A percentile compares a stretch with the other conserved stretches of the same genome.
Evolutionary conservation across 495 filamentous ascomycete genomes (phyloP).

Genomic region (Rhypophila decipiens): DNA sequence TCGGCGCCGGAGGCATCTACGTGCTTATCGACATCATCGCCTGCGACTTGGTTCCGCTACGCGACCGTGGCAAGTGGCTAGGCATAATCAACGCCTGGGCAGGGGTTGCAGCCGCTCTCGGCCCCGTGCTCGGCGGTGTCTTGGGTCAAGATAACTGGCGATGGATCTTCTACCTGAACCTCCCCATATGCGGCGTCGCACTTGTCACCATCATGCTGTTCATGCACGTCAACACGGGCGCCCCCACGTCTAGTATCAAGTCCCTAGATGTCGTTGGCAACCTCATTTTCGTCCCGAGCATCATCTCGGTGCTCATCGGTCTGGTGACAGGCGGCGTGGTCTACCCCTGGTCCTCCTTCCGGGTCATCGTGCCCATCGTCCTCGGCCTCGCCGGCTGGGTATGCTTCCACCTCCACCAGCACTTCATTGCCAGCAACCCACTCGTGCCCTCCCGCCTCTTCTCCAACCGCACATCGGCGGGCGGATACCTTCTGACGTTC

Average conservation of each 20-base stretch:
- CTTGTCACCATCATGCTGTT: constrained; percentile 22
- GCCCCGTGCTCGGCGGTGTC: constrained; percentile 65
- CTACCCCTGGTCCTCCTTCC: constrained; percentile 24
- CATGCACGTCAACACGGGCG: constrained; percentile 25
- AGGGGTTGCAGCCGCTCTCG: constrained; percentile 57
- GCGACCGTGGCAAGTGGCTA: constrained; percentile 47
- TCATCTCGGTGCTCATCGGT: constrained; percentile 23
- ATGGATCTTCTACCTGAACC: constrained; percentile 31
- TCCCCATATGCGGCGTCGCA: constrained; percentile 23
- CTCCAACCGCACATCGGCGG: constrained; percentile 20
- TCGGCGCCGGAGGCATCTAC: constrained; percentile 70
- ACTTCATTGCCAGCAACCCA: constrained; percentile 29
- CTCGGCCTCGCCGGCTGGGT: constrained; percentile 16
- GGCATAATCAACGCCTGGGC: constrained; percentile 50
- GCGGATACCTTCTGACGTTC: constrained; percentile 34
- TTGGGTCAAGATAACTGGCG: constrained; percentile 47
- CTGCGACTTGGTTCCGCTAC: constrained; percentile 66
- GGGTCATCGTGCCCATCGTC: constrained; percentile 24
- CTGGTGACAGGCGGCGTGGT: constrained; percentile 6
- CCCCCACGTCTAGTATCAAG: constrained; percentile 9
- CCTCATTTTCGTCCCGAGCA: constrained; percentile 20
- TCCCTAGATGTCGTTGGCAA: constrained; percentile 27
- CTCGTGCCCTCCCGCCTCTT: constrained; percentile 25
- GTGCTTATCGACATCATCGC: constrained; percentile 65
- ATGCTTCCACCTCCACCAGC: constrained; percentile 16